phyloP scores from a whole-genome alignment of 805 yeast genomes.

The Saccharomycopsis malanga region DNA sequence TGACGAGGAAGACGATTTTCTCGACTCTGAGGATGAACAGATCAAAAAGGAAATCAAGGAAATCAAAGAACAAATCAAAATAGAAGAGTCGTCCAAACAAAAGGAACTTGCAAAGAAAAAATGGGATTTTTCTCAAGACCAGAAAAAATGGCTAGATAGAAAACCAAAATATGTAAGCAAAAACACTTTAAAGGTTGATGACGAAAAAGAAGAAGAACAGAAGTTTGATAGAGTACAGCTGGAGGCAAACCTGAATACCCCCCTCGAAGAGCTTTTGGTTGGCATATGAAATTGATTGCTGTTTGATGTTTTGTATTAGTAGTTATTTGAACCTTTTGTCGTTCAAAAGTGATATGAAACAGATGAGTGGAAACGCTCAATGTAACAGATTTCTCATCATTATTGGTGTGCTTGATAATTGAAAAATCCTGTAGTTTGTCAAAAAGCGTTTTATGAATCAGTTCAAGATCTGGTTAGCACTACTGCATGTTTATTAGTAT shows the following conservation, averaged over 20 bases:
- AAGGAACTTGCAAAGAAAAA: conserved; percentile 31
- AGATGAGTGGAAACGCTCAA: too few relatives aligned
- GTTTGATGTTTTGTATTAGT: too few relatives aligned
- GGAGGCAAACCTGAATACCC: neutral
- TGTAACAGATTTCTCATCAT: too few relatives aligned
- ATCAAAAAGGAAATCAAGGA: conserved; percentile 29
- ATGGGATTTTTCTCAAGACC: conserved; percentile 60
- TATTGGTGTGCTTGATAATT: too few relatives aligned
- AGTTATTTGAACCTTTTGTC: too few relatives aligned
- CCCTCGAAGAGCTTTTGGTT: conserved; percentile 11
- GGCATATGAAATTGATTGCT: too few relatives aligned
- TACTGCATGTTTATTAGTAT: too few relatives aligned
- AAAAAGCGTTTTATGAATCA: too few relatives aligned
- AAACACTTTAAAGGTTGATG: neutral
- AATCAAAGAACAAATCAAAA: conserved; percentile 30
- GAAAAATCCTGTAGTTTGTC: too few relatives aligned
- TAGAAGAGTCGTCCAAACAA: conserved; percentile 31
- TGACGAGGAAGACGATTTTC: conserved; percentile 30
- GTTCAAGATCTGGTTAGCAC: too few relatives aligned
- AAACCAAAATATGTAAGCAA: conserved; percentile 9
- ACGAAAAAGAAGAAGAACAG: neutral
- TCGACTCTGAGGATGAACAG: conserved; percentile 26
- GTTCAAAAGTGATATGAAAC: too few relatives aligned
- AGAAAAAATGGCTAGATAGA: conserved; percentile 43
- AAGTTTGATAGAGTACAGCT: conserved; percentile 5